Evolutionary conservation across 495 filamentous ascomycete species (phyloP), one percentile per base, ranked within the genome.

Genomic region (Talaromyces thailandensis): DNA sequence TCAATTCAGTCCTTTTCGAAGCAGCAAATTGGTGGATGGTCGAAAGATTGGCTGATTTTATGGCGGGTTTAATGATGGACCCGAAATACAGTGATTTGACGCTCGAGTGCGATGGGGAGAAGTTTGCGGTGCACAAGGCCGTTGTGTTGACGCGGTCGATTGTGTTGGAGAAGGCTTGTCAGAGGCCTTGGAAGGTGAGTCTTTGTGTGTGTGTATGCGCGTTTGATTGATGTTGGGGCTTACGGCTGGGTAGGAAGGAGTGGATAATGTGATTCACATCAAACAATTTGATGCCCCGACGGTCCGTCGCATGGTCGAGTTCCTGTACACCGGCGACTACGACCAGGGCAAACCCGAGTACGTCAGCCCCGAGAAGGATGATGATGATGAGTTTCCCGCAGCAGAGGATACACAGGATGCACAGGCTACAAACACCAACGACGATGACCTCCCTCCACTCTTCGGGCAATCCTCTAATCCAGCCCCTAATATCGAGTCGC

Each of bases 51-150:
- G 43, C 43, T 1, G 43, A 48, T 0, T 6, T 21, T 2, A 29
- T 61, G 51, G 23, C 24, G 43, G 43, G n/a, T 29, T 25, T 60
- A 16, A 21, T 60, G 18, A 14, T 18, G 11, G 7, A 40, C 18
- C 3, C 25, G 2, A 31, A 62, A 6, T 62, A 62, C 9, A 62
- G 21, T 32, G 60, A 62, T 16, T 52, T 62, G 60, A 52, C 45
- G 16, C 21, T 62, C 26, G 18, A 25, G 24, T 62, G 60, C 18
- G 43, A 62, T 9, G 60, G 28, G n/a, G 6, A 62, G 50, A 31
- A 8, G 16, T 52, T 62, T 21, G 5, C 26, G 16, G 45, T 62
- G 9, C 60, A 62, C 28, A 62, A 35, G 40, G 25, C 28, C 2
- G 25, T 62, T 12, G 43, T 62, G 4, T 62, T 45, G 21, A 52